Base-by-base conservation (phyloP, 306 rosid genomes). In the Rosa rugosa region DNA sequence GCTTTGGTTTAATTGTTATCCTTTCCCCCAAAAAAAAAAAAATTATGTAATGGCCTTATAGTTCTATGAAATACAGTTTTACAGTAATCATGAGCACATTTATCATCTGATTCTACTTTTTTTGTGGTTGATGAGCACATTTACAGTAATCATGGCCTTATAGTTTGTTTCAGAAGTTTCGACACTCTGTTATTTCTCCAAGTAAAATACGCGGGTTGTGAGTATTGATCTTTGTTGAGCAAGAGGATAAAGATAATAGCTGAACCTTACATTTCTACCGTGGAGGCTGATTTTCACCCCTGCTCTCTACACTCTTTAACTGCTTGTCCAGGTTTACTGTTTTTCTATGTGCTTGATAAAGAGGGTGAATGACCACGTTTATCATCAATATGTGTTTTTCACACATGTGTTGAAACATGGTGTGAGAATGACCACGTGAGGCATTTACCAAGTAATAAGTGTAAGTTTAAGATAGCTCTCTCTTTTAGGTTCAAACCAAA, bases 11-110 rank as follows among this genome's bases (percentile, higher is more conserved):
- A 31, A 31, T 31, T 31, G 36, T 31, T 31, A 31, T 31, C 36
- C 36, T 31, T 31, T 31, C 31, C 27, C 36, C 3, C 36, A 31
- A 31, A 31, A 31, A 31, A 31, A 31, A 31, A 31, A 31, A 31
- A 31, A 2, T 27, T 27, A 53, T 74, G 62, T 75, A 75, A 62
- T 42, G 60, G 67, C 41, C 40, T 17, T 83, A 80, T 79, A 83
- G 77, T 75, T 75, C 53, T 22, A 8, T 59, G 75, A 80, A 59
- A 73, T 44, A 69, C 66, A 76, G 42, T 23, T 71, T 63, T 71
- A 50, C 64, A 59, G 68, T 18, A 72, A 17, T 72, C 40, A 38
- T 64, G 31, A 14, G 12, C 67, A 12, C 27, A 25, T 51, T 18
- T 72, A 38, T 64, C 45, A 56, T 50, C 56, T 50, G 69, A 54